Evolutionary conservation across 2,329 filamentous ascomycete genomes (phyloP).

Genomic region (Gremmenia infestans): DNA sequence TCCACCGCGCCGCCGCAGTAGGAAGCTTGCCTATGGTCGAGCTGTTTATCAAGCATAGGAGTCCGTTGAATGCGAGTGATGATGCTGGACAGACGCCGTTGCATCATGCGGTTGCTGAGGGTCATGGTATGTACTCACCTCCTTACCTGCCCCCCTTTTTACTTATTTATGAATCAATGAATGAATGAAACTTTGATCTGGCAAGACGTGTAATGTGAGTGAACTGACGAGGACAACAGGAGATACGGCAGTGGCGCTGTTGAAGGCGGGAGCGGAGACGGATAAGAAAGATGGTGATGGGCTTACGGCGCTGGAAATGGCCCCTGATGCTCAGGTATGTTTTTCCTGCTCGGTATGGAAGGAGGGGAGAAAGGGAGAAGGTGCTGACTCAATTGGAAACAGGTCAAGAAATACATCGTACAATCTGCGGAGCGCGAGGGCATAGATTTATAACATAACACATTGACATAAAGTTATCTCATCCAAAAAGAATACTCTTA

Average conservation of each 20-base stretch:
- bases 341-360: not conserved
- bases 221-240: slow-evolving; percentile 38
- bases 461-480: not conserved
- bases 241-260: slow-evolving; percentile 74
- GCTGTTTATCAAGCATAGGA: slow-evolving; percentile 69
- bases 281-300: slow-evolving; percentile 73
- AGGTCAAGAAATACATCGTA: slow-evolving; percentile 33
- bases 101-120: slow-evolving; percentile 80
- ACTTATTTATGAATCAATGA: not conserved
- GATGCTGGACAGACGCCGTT: slow-evolving; percentile 78
- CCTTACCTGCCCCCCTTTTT: not conserved
- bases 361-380: not conserved
- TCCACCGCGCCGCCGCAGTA: slow-evolving; percentile 87
- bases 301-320: slow-evolving; percentile 69
- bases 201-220: not conserved
- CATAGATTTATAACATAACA: slow-evolving; percentile 50
- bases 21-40: slow-evolving; percentile 85
- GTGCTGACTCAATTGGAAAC: not conserved
- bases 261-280: slow-evolving; percentile 80
- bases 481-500: not conserved
- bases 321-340: slow-evolving; percentile 77
- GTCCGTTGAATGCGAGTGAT: slow-evolving; percentile 81
- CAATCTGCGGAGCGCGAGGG: slow-evolving; percentile 79
- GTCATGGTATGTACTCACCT: slow-evolving; percentile 52
- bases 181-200: not conserved